Percentiles rank a stretch among this genome's conserved stretches.
phyloP scores from a whole-genome alignment of 192 early-diverging fungal genomes.

The Jimgerdemannia lactiflua region DNA sequence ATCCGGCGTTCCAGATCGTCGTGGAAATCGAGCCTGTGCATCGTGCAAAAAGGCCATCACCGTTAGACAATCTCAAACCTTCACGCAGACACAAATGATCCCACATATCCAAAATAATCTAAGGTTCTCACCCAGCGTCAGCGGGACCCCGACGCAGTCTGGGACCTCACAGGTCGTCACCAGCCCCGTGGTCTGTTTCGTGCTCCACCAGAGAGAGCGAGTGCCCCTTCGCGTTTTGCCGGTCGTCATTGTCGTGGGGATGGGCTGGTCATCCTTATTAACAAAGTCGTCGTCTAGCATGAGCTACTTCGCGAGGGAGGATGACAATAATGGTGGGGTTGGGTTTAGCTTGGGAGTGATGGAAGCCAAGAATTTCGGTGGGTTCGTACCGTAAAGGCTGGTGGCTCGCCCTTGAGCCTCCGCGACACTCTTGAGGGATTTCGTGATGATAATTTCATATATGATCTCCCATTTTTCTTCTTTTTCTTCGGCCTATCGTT shows the following conservation, averaged over 20 bases:
- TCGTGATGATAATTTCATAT: background rate
- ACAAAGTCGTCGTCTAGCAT: constrained; percentile 22
- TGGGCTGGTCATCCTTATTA: constrained; percentile 17
- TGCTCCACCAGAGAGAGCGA: constrained; percentile 18
- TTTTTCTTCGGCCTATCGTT: background rate
- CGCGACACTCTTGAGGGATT: constrained; percentile 9
- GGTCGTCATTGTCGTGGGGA: background rate
- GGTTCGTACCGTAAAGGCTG: constrained; percentile 24
- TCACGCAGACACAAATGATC: background rate
- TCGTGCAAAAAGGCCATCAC: background rate
- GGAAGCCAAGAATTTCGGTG: background rate
- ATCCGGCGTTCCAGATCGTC: constrained; percentile 47
- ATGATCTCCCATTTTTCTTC: background rate
- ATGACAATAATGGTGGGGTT: no score
- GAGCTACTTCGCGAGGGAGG: constrained; percentile 2
- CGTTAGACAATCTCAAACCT: background rate
- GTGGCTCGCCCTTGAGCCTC: constrained; percentile 20
- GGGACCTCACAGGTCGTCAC: constrained; percentile 19
- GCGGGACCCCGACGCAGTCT: constrained; percentile 18
- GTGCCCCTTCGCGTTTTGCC: constrained; percentile 10
- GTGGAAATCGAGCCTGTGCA: constrained; percentile 43
- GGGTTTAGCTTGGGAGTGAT: background rate
- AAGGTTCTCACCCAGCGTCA: constrained; percentile 36
- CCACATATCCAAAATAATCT: background rate
- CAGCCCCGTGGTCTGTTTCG: constrained; percentile 24